These are phyloP conservation scores for Claviceps purpurea DNA, from an alignment of 2,329 filamentous ascomycete species.

Conservation along the genomic window DNA sequence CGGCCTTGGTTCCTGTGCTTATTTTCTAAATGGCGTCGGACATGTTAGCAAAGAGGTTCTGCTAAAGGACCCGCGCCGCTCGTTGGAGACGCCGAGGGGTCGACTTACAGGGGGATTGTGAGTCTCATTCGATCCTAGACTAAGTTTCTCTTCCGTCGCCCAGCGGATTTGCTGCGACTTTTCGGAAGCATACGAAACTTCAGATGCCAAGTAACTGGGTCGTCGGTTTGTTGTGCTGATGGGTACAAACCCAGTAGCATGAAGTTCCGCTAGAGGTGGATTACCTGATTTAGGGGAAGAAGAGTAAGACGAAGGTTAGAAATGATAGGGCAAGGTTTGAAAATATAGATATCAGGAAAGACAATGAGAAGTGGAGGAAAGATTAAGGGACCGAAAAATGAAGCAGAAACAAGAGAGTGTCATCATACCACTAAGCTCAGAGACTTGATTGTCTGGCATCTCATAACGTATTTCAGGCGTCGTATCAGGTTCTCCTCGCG, in stretches of 20 bases:
- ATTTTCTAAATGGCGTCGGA: neutral
- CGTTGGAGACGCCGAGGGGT: neutral
- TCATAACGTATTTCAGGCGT: slow-evolving; percentile 16
- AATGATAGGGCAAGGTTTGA: neutral
- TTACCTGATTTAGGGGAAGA: slow-evolving; percentile 21
- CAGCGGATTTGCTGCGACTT: neutral
- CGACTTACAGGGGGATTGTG: neutral
- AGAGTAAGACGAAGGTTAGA: neutral
- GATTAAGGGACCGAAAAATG: neutral
- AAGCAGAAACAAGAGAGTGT: neutral
- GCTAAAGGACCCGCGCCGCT: neutral
- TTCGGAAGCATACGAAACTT: neutral
- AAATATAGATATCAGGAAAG: neutral
- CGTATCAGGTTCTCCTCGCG: neutral
- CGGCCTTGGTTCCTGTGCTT: neutral
- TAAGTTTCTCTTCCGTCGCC: neutral
- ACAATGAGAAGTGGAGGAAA: neutral
- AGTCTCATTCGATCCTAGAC: neutral
- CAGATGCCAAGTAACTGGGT: neutral
- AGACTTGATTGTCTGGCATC: slow-evolving; percentile 29
- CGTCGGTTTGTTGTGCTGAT: slow-evolving; percentile 1
- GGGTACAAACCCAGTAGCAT: slow-evolving; percentile 19
- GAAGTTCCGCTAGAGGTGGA: slow-evolving; percentile 30
- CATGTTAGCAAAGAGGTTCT: neutral
- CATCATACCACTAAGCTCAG: slow-evolving; percentile 32